Evolutionary conservation across 495 filamentous ascomycete species (phyloP).

Genomic region (Filosporella fistucella): DNA sequence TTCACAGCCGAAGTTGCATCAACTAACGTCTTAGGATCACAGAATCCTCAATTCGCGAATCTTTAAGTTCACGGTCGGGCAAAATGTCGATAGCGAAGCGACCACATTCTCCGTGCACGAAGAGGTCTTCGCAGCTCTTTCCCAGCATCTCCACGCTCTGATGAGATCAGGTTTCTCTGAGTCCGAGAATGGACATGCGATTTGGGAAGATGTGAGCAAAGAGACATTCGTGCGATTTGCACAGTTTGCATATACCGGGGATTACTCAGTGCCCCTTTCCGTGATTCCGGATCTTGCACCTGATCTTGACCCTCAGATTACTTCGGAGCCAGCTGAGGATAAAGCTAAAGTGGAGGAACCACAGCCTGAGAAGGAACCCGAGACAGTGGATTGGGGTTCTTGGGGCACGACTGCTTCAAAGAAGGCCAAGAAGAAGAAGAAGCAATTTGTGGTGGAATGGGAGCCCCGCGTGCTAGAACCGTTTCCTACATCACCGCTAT

Average conservation of each 20-base stretch:
- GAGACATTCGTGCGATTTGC: conserved; percentile 14
- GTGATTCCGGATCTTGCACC: no score
- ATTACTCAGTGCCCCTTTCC: conserved; percentile 18
- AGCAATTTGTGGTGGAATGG: not conserved
- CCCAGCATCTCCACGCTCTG: conserved; percentile 4
- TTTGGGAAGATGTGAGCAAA: conserved; percentile 13
- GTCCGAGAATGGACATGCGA: not conserved
- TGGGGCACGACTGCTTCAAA: no score
- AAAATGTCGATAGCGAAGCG: not conserved
- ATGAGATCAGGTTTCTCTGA: not conserved
- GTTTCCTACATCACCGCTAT: not conserved
- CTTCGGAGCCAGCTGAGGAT: no score
- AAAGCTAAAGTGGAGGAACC: no score
- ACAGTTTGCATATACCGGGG: conserved; percentile 19
- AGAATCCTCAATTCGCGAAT: conserved; percentile 14
- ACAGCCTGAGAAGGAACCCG: conserved; percentile 1
- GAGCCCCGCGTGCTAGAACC: not conserved
- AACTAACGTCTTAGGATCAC: not conserved
- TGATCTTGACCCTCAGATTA: no score
- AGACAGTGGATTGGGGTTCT: no score
- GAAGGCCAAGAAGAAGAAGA: not conserved
- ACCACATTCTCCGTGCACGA: conserved; percentile 9
- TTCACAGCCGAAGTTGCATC: not conserved
- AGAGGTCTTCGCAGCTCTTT: conserved; percentile 16
- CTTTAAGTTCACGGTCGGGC: conserved; percentile 16